These are phyloP conservation scores for Fusarium marasasianum DNA, from an alignment of 2,329 filamentous ascomycete species.

Conservation along the genomic window DNA sequence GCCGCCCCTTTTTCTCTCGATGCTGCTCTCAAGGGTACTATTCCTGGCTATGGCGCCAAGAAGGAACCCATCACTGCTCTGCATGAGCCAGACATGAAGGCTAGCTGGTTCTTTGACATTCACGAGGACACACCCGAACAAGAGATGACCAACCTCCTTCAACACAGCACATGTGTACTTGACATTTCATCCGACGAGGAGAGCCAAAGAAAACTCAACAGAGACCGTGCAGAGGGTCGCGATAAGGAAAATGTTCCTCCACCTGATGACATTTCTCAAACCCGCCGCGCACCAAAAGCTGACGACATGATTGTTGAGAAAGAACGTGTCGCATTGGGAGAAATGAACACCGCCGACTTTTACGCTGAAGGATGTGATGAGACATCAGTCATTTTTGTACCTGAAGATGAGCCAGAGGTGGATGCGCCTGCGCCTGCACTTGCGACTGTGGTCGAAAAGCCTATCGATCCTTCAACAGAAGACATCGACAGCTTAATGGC, in stretches of 20 bases:
- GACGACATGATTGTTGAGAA: conserved; percentile 71
- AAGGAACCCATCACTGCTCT: conserved; percentile 44
- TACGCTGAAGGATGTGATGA: conserved; percentile 73
- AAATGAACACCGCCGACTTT: conserved; percentile 74
- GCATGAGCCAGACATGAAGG: conserved; percentile 61
- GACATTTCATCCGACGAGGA: conserved; percentile 93
- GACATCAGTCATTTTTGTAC: conserved; percentile 68
- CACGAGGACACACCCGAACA: conserved; percentile 92
- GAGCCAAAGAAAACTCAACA: conserved; percentile 62
- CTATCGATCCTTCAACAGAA: conserved; percentile 34
- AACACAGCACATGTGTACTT: conserved; percentile 86
- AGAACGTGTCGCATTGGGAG: conserved; percentile 70
- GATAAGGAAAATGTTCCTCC: conserved; percentile 97
- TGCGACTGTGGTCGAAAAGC: conserved; percentile 13
- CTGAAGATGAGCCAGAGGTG: conserved; percentile 60
- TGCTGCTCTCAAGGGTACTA: conserved; percentile 81
- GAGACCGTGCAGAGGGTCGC: conserved; percentile 66
- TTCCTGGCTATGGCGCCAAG: conserved; percentile 65
- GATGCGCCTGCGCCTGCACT: background rate
- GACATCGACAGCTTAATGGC: conserved; percentile 51
- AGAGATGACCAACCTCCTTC: conserved; percentile 90
- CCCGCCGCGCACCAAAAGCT: conserved; percentile 45
- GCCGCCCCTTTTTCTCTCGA: conserved; percentile 83
- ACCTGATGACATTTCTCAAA: conserved; percentile 69
- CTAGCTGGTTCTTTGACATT: conserved; percentile 91